Conservation (phyloP, 2,329 filamentous ascomycete species). For the Lasiodiplodia sp. region DNA sequence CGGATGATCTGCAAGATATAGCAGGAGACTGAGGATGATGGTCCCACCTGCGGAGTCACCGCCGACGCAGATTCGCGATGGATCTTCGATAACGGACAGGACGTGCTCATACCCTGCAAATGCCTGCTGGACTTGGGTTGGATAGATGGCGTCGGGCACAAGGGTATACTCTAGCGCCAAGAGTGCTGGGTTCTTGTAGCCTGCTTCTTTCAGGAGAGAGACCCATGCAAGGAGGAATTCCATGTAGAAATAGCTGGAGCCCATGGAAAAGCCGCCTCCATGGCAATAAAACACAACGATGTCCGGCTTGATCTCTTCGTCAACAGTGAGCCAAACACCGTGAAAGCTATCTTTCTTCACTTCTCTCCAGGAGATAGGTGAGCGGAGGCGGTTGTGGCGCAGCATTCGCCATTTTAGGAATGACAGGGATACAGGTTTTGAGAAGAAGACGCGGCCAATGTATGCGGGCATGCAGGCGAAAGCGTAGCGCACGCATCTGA, state of each 20-base stretch:
- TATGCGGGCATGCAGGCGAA: constrained; percentile 74
- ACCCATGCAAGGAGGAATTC: constrained; percentile 82
- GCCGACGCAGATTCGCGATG: constrained; percentile 71
- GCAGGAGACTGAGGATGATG: constrained; percentile 74
- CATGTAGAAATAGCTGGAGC: constrained; percentile 82
- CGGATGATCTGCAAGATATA: constrained; percentile 66
- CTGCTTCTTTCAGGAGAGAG: constrained; percentile 66
- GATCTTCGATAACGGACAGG: constrained; percentile 63
- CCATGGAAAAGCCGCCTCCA: constrained; percentile 85
- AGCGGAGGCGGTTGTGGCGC: constrained; percentile 70
- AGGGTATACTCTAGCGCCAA: constrained; percentile 84
- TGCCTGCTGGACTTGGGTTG: constrained; percentile 75
- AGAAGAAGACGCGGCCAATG: constrained; percentile 79
- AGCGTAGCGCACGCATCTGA: constrained; percentile 79
- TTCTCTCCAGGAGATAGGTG: constrained; percentile 70
- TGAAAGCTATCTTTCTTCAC: constrained; percentile 61
- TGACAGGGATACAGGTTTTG: constrained; percentile 73
- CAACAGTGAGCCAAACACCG: constrained; percentile 74
- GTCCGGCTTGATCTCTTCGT: constrained; percentile 69
- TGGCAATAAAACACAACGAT: constrained; percentile 84
- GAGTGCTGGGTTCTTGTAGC: constrained; percentile 77
- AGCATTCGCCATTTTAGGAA: constrained; percentile 80
- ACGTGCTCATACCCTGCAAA: constrained; percentile 75
- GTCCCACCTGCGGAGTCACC: constrained; percentile 84
- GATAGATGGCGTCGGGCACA: constrained; percentile 76